phyloP scores from a whole-genome alignment of 352 stramenopile species.

The Phytopythium sindhum region DNA sequence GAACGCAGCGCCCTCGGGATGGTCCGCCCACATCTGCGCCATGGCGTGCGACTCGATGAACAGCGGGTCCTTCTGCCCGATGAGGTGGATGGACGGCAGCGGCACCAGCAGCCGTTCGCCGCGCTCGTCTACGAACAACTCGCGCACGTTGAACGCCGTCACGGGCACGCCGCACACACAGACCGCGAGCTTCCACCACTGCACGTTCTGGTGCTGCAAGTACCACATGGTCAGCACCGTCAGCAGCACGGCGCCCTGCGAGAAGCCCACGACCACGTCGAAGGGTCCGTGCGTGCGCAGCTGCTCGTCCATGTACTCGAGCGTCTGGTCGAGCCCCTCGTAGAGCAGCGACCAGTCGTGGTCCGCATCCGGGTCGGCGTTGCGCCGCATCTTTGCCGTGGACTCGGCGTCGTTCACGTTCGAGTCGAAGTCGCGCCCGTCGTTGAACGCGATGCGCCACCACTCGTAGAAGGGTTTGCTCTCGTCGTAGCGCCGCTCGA shows the following conservation, averaged over 20 bases:
- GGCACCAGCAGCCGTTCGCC: constrained; percentile 31
- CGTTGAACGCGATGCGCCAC: constrained; percentile 27
- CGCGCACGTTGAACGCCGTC: constrained; percentile 28
- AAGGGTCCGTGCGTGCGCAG: constrained; percentile 55
- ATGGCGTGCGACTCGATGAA: constrained; percentile 35
- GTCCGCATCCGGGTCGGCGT: constrained; percentile 2
- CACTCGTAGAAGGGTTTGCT: constrained; percentile 67
- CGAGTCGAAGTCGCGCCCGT: constrained; percentile 33
- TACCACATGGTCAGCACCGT: constrained; percentile 62
- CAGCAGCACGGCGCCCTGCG: constrained; percentile 63
- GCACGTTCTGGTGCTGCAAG: constrained; percentile 26
- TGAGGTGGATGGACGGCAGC: constrained; percentile 55
- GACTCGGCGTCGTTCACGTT: constrained; percentile 30
- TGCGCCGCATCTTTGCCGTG: constrained; percentile 19
- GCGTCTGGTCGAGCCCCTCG: constrained; percentile 30
- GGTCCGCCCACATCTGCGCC: constrained; percentile 33
- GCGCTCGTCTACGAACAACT: constrained; percentile 36
- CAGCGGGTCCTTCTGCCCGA: constrained; percentile 40
- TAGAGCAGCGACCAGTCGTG: constrained; percentile 19
- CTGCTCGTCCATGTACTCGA: constrained; percentile 59
- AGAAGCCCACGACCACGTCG: constrained; percentile 76
- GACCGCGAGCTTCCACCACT: constrained; percentile 50
- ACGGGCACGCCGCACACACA: constrained; percentile 39
- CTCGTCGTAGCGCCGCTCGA: constrained; percentile 12
- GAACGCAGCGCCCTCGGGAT: constrained; percentile 30